phyloP scores from a whole-genome alignment of 257 asterid genomes.

The Solanum etuberosum region DNA sequence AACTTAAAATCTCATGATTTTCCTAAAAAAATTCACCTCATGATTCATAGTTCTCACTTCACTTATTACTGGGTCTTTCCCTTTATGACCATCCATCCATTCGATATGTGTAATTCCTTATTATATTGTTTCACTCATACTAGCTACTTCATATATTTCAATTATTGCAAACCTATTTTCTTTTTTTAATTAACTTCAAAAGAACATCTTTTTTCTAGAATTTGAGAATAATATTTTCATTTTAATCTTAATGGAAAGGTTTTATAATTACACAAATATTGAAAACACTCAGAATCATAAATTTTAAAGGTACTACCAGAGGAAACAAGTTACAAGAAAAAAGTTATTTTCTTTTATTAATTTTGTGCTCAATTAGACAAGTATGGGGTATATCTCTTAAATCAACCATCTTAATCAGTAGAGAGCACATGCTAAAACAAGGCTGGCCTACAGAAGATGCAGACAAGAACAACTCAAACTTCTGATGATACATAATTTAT shows the following conservation, averaged over 20 bases:
- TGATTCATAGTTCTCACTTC: background rate
- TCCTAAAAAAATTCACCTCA: background rate
- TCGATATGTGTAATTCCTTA: background rate
- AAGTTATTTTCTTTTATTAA: background rate
- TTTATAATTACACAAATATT: no score
- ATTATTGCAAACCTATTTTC: background rate
- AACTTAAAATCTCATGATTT: background rate
- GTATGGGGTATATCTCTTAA: background rate
- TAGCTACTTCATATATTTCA: background rate
- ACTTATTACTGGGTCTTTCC: background rate
- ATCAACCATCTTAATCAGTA: background rate
- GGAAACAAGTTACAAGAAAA: background rate
- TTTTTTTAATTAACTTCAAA: background rate
- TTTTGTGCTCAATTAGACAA: background rate
- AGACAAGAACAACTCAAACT: slow-evolving; percentile 15
- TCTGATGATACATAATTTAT: background rate
- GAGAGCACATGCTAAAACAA: background rate
- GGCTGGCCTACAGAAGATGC: slow-evolving; percentile 15
- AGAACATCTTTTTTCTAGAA: background rate
- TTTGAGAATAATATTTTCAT: background rate
- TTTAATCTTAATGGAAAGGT: background rate
- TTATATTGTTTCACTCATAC: background rate
- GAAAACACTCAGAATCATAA: no score
- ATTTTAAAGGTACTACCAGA: no score
- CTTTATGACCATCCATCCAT: background rate